These are phyloP conservation scores for Trichoderma sp. DNA, from an alignment of 2,329 filamentous ascomycete species.

Conservation along the genomic window DNA sequence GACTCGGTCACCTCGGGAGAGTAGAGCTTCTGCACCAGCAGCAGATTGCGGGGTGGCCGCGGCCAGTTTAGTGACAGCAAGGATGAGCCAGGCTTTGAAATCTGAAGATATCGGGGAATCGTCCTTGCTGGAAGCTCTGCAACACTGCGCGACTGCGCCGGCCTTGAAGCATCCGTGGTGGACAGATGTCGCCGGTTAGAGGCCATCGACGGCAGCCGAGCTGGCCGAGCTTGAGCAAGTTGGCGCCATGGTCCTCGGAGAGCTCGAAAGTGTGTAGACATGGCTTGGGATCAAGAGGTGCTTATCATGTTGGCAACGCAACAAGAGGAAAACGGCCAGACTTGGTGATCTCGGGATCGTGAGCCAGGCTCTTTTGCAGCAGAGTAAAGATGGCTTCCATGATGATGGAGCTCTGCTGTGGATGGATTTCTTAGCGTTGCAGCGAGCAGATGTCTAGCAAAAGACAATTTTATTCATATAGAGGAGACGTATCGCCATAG, in stretches of 20 bases:
- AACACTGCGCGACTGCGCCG: constrained; percentile 34
- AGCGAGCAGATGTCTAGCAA: background rate
- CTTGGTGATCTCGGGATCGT: background rate
- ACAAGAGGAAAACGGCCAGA: background rate
- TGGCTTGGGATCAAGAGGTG: constrained; percentile 12
- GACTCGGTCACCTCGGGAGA: constrained; percentile 54
- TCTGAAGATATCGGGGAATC: constrained; percentile 39
- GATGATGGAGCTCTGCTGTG: constrained; percentile 1
- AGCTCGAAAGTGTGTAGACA: constrained; percentile 17
- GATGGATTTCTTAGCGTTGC: background rate
- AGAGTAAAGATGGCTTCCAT: background rate
- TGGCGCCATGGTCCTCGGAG: constrained; percentile 15
- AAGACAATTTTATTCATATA: background rate
- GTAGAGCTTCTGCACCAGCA: constrained; percentile 61
- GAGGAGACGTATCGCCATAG: background rate
- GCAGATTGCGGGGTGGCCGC: constrained; percentile 55
- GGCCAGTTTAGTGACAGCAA: constrained; percentile 58
- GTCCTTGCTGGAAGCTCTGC: constrained; percentile 38
- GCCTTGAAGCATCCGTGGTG: constrained; percentile 44
- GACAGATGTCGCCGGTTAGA: constrained; percentile 48
- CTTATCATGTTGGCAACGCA: constrained; percentile 17
- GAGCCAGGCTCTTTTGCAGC: background rate
- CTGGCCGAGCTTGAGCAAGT: constrained; percentile 15
- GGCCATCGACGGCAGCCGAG: background rate
- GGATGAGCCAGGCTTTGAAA: constrained; percentile 50